These are phyloP conservation scores for Eucalyptus paniculata DNA, from an alignment of 345 rosid genomes.

Conservation along the genomic window DNA sequence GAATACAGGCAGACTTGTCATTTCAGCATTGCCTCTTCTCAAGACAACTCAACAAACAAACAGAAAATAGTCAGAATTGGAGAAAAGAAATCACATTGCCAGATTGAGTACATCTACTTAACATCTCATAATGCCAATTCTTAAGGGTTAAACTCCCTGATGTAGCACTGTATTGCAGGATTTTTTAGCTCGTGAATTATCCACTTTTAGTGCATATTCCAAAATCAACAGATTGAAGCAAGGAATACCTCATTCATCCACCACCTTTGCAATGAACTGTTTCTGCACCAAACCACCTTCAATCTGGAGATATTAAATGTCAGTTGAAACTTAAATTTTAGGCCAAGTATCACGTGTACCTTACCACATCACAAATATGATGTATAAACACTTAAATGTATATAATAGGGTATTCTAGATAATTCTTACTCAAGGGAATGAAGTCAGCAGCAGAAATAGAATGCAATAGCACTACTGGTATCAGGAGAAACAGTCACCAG, in stretches of 20 bases:
- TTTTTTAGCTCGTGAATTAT: not conserved
- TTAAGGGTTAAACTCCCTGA: not conserved
- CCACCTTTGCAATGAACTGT: conserved; percentile 65
- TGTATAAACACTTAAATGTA: not conserved
- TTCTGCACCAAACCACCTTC: conserved; percentile 70
- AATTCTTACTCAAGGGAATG: not conserved
- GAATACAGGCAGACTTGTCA: not conserved
- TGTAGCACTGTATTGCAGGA: not conserved
- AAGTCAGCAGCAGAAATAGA: not conserved
- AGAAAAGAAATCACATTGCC: not conserved
- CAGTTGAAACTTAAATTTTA: not conserved
- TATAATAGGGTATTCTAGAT: not conserved
- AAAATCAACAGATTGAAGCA: not conserved
- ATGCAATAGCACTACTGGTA: not conserved
- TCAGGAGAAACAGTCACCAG: not conserved
- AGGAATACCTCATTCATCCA: conserved; percentile 64
- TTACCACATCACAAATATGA: not conserved
- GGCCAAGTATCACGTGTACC: not conserved
- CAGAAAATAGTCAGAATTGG: not conserved
- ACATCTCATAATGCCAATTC: not conserved
- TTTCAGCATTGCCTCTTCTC: not conserved
- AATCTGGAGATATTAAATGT: conserved; percentile 29
- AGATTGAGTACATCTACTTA: not conserved
- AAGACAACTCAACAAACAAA: not conserved
- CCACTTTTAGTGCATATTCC: not conserved